These are phyloP conservation scores for Paralagenidium karlingii DNA, from an alignment of 352 stramenopile genomes.

Conservation along the genomic window DNA sequence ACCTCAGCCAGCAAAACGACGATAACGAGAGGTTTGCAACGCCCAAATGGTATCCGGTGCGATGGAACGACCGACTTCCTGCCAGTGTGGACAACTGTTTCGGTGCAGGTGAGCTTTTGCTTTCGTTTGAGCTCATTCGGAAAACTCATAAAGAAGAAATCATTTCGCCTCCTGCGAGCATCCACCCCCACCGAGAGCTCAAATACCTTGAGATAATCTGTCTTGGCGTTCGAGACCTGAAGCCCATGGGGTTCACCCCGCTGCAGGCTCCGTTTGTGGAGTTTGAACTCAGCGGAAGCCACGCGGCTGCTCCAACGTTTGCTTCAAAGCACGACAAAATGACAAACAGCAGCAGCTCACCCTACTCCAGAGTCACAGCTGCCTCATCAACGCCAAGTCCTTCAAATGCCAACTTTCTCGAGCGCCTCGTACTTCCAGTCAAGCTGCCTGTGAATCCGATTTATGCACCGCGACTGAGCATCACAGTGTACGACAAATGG, in stretches of 20 bases:
- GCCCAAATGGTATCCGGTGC: slow-evolving; percentile 70
- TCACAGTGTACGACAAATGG: slow-evolving; percentile 74
- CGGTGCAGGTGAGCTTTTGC: slow-evolving; percentile 66
- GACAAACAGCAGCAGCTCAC: neutral
- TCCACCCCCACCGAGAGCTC: slow-evolving; percentile 41
- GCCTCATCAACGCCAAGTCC: slow-evolving; percentile 63
- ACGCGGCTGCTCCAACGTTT: slow-evolving; percentile 38
- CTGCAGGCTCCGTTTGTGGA: slow-evolving; percentile 78
- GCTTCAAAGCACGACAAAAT: slow-evolving; percentile 8
- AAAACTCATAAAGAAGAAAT: slow-evolving; percentile 46
- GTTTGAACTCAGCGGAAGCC: slow-evolving; percentile 69
- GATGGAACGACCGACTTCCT: too few relatives aligned
- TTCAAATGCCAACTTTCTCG: slow-evolving; percentile 82
- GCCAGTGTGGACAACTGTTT: too few relatives aligned
- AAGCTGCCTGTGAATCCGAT: slow-evolving; percentile 74
- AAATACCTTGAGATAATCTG: slow-evolving; percentile 73
- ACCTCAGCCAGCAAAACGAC: too few relatives aligned
- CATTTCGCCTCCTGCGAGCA: slow-evolving; percentile 43
- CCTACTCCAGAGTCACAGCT: slow-evolving; percentile 38
- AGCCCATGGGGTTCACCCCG: slow-evolving; percentile 68
- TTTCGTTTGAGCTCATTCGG: slow-evolving; percentile 66
- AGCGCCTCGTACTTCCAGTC: slow-evolving; percentile 73
- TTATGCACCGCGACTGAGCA: slow-evolving; percentile 74
- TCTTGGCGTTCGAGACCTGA: slow-evolving; percentile 59
- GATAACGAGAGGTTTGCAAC: slow-evolving; percentile 35